Conservation (phyloP, 192 early-diverging fungal species). For the Piromyces sp. region DNA sequence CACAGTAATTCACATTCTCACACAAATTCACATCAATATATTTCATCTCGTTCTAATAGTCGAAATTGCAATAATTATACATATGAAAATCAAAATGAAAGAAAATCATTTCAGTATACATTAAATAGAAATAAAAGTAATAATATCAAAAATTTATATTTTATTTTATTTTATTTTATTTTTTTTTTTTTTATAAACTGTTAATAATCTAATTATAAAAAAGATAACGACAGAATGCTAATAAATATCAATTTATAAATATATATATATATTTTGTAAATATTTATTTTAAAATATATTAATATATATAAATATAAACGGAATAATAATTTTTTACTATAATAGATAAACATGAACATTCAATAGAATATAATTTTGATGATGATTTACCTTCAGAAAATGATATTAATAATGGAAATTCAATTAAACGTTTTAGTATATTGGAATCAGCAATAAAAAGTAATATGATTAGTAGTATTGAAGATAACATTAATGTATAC, state of each 20-base stretch:
- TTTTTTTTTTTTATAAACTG: too few species aligned
- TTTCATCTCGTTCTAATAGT: not conserved
- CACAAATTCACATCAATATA: not conserved
- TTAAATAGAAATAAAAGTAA: not conserved
- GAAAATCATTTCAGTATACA: not conserved
- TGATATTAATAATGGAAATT: not conserved
- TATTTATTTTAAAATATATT: too few species aligned
- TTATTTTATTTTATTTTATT: too few species aligned
- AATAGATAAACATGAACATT: not conserved
- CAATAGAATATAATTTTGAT: not conserved
- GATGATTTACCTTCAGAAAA: not conserved
- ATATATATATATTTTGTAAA: too few species aligned
- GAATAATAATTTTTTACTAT: too few species aligned
- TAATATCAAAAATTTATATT: too few species aligned
- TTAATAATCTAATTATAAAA: too few species aligned
- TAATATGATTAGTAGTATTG: not conserved
- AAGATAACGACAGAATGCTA: too few species aligned
- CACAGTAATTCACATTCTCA: not conserved
- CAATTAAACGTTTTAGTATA: not conserved
- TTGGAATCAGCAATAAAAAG: not conserved
- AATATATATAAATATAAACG: too few species aligned
- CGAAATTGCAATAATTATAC: not conserved
- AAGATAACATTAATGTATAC: not conserved
- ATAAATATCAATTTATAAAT: too few species aligned
- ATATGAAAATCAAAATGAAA: not conserved